Percentiles rank a stretch among this genome's conserved stretches.
Evolutionary conservation across 805 yeast species (phyloP).

Genomic region (Sugiyamaella boreocaroliniensis): DNA sequence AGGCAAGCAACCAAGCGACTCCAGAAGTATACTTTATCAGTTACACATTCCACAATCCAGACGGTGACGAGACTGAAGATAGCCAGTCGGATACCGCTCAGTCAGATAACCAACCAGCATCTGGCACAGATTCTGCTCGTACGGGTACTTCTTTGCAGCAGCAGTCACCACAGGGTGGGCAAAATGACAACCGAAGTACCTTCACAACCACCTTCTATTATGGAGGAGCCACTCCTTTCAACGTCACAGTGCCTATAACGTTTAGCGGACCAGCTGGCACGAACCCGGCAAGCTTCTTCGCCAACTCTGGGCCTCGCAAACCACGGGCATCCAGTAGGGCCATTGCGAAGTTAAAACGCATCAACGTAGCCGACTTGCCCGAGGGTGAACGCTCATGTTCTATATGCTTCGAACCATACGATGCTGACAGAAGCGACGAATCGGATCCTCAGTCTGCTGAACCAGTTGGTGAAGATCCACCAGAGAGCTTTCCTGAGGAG

Average conservation of each 20-base stretch:
- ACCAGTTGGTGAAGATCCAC: constrained; percentile 10
- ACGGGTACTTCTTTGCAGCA: no score
- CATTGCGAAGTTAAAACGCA: constrained; percentile 28
- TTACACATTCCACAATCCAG: neutral
- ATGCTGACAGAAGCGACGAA: constrained; percentile 1
- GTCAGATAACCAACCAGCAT: no score
- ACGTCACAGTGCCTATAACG: neutral
- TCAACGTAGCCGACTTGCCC: constrained; percentile 27
- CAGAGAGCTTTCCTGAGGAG: constrained; percentile 10
- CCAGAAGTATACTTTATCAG: neutral
- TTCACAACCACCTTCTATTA: constrained; percentile 1
- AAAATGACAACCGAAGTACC: neutral
- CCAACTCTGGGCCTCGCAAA: constrained; percentile 6
- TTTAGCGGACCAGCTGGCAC: neutral
- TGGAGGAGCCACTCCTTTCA: neutral
- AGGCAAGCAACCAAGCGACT: neutral
- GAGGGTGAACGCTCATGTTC: constrained; percentile 34
- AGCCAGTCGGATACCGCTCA: no score
- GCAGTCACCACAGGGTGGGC: no score
- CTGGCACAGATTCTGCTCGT: no score
- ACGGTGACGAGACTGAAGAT: no score
- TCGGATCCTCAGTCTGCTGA: neutral
- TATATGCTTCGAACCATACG: constrained; percentile 39
- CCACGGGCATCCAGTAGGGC: constrained; percentile 26
- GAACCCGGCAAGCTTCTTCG: neutral